Base-by-base conservation (phyloP, 2,329 filamentous ascomycete species). In the Hypoxylon sp. region DNA sequence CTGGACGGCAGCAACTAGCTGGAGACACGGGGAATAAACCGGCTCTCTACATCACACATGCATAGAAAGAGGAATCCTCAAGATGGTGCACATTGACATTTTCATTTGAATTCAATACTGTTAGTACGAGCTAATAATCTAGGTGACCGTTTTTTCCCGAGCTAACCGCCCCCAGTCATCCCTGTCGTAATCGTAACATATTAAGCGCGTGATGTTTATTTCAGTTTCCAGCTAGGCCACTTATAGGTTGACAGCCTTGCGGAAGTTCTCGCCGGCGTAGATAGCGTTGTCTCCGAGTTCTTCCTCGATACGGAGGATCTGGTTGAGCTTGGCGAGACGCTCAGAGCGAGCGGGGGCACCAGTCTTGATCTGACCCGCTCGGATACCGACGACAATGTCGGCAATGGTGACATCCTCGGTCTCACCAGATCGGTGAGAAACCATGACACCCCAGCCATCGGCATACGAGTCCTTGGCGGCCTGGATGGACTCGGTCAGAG, bases 361-460 rank as follows among this genome's bases (percentile, higher is more conserved):
- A 73, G 94, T 97, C 93, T 97, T 97, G 90, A 99, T 98, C 88
- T 99, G 93, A 74, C 96, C 96, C 77, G 94, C 86, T 77, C 96
- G 93, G 79, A 99, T 92, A 86, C 96, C 96, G 75, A 99, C 96
- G 72, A 94, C 94, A 75, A 99, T 96, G 81, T 99, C 96, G 75
- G 96, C 91, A 81, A 99, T 99, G 83, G 96, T 99, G 76, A 99
- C 96, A 85, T 99, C 96, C 86, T 98, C 96, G 67, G 96, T 99
- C 91, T 99, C 96, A 81, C 96, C 96, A 70, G 96, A 99, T 77
- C 96, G 91, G 88, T 99, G 96, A 73, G 96, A 98, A 72, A 99
- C 96, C 96, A 99, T 98, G 86, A 99, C 94, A 81, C 95, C 95
- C 96, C 96, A 99, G 81, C 89, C 90, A 76, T 93, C 95, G 74